phyloP scores from a whole-genome alignment of 164 flowering plant species.

The Vitis labrusca region DNA sequence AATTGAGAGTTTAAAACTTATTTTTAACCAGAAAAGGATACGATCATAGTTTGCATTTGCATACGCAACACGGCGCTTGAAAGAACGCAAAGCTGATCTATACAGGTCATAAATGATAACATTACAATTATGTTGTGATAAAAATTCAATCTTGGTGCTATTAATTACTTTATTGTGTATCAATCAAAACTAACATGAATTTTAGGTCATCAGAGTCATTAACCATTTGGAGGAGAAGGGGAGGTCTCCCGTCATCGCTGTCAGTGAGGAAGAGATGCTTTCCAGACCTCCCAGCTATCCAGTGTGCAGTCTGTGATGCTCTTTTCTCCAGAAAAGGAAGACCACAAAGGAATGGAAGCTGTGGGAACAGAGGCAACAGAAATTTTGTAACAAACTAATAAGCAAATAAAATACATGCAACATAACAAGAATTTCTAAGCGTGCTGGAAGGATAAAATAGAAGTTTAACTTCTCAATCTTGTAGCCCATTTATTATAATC shows the following conservation, averaged over 20 bases:
- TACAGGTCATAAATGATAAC: constrained; percentile 22
- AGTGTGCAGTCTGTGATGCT: constrained; percentile 78
- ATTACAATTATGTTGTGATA: constrained; percentile 4
- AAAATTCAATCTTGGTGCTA: neutral
- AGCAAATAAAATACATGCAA: neutral
- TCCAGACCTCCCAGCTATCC: constrained; percentile 83
- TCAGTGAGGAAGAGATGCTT: constrained; percentile 94
- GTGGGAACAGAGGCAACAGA: constrained; percentile 14
- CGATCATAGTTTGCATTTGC: constrained; percentile 91
- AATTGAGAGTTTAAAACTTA: constrained; percentile 6
- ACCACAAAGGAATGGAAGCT: constrained; percentile 90
- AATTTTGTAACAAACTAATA: neutral
- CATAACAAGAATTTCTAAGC: neutral
- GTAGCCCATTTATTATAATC: neutral
- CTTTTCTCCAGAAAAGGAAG: constrained; percentile 73
- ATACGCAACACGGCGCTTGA: constrained; percentile 91
- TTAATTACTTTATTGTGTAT: neutral
- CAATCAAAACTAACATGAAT: constrained; percentile 66
- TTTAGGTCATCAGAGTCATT: constrained; percentile 63
- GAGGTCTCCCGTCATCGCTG: constrained; percentile 67
- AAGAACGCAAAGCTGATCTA: constrained; percentile 88
- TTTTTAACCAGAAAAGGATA: constrained; percentile 55
- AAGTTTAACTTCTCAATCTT: neutral
- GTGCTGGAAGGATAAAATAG: too few relatives aligned
- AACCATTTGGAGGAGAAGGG: constrained; percentile 90